Conservation (phyloP, 768 basidiomycete genomes). For the Suillus alpinus region DNA sequence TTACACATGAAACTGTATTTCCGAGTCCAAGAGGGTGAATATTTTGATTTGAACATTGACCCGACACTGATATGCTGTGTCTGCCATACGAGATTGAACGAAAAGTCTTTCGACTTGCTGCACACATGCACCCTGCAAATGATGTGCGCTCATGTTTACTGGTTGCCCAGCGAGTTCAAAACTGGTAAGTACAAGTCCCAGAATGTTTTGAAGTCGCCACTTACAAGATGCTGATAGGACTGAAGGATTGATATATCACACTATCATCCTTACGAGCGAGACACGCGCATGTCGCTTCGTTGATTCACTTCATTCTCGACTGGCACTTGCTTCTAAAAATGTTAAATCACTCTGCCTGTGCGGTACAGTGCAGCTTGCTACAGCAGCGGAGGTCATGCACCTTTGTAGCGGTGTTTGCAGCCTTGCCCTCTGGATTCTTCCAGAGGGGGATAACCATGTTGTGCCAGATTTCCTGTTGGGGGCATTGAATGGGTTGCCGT, state of each 20-base stretch:
- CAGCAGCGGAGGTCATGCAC: background rate
- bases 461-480: background rate
- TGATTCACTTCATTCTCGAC: too few relatives aligned
- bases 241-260: background rate
- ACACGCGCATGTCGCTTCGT: too few relatives aligned
- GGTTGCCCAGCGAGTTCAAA: background rate
- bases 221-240: background rate
- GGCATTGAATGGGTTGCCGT: background rate
- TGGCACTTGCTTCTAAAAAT: background rate
- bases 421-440: constrained; percentile 2
- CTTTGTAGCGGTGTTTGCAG: background rate
- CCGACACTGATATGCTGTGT: background rate
- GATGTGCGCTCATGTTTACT: background rate
- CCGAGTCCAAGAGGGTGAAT: too few relatives aligned
- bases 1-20: too few relatives aligned
- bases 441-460: background rate
- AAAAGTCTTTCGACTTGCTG: background rate
- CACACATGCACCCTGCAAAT: background rate
- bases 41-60: too few relatives aligned
- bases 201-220: background rate
- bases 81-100: background rate
- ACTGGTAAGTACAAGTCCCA: background rate
- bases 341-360: background rate
- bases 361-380: background rate
- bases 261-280: background rate